Percentiles rank a stretch among this genome's conserved stretches.
Conservation (phyloP, 2,329 filamentous ascomycete genomes). For the Fusarium sp. region DNA sequence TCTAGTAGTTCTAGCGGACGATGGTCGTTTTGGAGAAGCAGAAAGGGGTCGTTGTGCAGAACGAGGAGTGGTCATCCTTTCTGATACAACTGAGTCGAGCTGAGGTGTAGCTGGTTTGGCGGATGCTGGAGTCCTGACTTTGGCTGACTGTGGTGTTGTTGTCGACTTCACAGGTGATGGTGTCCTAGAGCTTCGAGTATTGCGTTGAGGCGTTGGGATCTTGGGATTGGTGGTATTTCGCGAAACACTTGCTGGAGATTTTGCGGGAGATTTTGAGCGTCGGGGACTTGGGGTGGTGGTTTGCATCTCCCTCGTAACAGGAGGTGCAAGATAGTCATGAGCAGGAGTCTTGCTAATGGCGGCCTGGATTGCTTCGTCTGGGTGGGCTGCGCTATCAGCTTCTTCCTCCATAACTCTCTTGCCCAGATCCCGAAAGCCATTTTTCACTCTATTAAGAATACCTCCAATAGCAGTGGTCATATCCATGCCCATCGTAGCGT, state of each 20-base stretch:
- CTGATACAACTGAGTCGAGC: conserved; percentile 27
- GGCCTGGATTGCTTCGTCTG: conserved; percentile 53
- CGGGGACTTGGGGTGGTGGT: conserved; percentile 64
- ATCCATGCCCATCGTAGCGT: conserved; percentile 69
- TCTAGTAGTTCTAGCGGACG: conserved; percentile 22
- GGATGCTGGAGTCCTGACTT: conserved; percentile 43
- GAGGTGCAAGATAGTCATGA: conserved; percentile 34
- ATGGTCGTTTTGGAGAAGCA: conserved; percentile 38
- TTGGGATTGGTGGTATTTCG: conserved; percentile 60
- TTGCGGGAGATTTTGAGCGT: conserved; percentile 64
- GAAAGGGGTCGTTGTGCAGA: conserved; percentile 24
- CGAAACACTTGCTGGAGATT: conserved; percentile 62
- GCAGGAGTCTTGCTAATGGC: conserved; percentile 42
- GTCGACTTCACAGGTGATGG: conserved; percentile 44
- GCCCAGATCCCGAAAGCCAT: conserved; percentile 53
- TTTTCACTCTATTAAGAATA: conserved; percentile 62
- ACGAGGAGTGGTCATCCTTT: conserved; percentile 23
- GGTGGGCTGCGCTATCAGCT: conserved; percentile 61
- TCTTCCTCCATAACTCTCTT: conserved; percentile 72
- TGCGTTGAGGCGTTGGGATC: conserved; percentile 56
- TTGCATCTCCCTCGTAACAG: conserved; percentile 48
- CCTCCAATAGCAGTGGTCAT: conserved; percentile 73
- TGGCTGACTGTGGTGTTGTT: conserved; percentile 39
- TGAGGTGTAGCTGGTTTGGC: conserved; percentile 44
- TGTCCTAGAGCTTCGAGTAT: conserved; percentile 38